Evolutionary conservation across 2,329 filamentous ascomycete genomes (phyloP).

Genomic region (Gaeumannomyces tritici): DNA sequence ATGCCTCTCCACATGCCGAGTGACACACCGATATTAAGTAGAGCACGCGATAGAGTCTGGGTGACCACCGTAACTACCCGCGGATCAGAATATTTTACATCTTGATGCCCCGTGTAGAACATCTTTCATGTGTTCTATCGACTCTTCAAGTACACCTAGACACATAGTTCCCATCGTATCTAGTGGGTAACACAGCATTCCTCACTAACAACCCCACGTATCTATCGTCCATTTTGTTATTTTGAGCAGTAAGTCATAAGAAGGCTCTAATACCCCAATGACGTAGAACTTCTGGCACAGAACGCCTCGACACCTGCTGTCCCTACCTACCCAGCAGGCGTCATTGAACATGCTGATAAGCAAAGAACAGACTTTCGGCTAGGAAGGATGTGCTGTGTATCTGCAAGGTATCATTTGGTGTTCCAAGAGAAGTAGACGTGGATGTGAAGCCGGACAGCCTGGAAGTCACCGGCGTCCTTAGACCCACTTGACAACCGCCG

Average conservation of each 20-base stretch:
- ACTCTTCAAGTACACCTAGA: not conserved
- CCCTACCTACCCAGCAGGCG: too few relatives aligned
- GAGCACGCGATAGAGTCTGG: not conserved
- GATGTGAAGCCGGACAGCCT: not conserved
- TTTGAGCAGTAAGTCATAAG: not conserved
- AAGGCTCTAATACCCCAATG: not conserved
- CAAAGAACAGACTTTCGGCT: not conserved
- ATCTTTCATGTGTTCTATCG: too few relatives aligned
- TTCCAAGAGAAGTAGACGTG: not conserved
- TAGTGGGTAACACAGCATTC: not conserved
- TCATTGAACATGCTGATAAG: not conserved
- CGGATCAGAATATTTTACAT: not conserved
- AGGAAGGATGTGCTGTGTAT: not conserved
- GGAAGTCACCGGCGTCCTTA: conserved; percentile 9
- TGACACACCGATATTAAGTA: too few relatives aligned
- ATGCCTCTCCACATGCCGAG: not conserved
- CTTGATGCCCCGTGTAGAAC: not conserved
- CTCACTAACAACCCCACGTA: not conserved
- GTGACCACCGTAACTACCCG: not conserved
- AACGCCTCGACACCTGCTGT: not conserved
- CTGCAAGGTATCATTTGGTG: not conserved
- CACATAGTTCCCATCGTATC: not conserved
- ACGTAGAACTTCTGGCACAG: not conserved
- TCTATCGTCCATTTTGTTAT: not conserved
- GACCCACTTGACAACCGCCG: conserved; percentile 53